Evolutionary conservation across 129 eudicot species (phyloP), one percentile per base, ranked within the genome.

Genomic region (Lactuca sativa): DNA sequence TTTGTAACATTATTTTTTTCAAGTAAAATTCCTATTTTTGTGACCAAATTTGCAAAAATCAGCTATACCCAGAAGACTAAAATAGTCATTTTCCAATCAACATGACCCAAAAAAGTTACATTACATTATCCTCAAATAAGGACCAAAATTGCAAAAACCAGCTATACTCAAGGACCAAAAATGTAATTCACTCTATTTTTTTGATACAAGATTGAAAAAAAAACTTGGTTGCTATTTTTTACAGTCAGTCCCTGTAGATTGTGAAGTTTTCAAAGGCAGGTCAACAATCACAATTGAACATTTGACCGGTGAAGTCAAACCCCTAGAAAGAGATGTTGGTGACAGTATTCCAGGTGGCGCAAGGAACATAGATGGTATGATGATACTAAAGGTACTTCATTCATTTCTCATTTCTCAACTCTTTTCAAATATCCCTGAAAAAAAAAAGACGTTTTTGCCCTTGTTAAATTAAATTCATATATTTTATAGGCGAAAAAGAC

Each of bases 161-260:
- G 1, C 44, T 40, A 40, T 25, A 40, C 44, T 7, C 44, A 40
- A 40, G 44, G 44, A 40, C 44, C 11, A 7, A 40, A 40, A 6
- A 11, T 4, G 52, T 47, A 47, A 47, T 4, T 11, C 12, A 47
- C 52, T 10, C 38, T 36, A 36, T 47, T 44, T 5, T 58, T 53
- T n/a, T 5, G 25, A 32, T 12, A 62, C 16, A 2, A 52, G 3
- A 5, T 18, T 56, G 70, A 53, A 62, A 21, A 21, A 9, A 74
- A 49, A 66, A 55, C 55, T 44, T 80, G 59, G 72, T 73, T 75
- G 81, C 58, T 72, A 66, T 80, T 64, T 57, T 80, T 68, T 52
- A 71, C 89, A 93, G 99, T 93, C 96, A 12, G 99, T 93, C 66
- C 99, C 99, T 38, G 99, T 93, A 70, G 99, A 93, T 74, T 90